Evolutionary conservation across 176 grass and related monocot genomes (phyloP).

Genomic region (Elaeis guineensis): DNA sequence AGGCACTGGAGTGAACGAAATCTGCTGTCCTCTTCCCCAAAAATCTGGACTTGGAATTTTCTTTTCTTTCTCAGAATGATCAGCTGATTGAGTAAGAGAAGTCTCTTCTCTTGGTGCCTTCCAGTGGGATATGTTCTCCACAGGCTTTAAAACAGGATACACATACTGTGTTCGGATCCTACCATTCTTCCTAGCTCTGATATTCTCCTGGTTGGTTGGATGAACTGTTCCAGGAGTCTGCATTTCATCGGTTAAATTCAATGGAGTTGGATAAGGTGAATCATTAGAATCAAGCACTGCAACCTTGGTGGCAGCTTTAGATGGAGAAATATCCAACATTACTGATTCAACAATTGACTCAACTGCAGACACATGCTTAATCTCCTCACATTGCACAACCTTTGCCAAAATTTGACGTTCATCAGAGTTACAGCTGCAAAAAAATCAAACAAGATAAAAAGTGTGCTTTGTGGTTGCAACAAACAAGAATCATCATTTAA

Average conservation of each 20-base stretch:
- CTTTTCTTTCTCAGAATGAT: constrained; percentile 4
- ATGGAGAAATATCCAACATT: constrained; percentile 17
- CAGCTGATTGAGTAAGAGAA: neutral
- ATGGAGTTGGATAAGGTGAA: constrained; percentile 70
- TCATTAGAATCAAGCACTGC: neutral
- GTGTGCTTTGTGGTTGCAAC: neutral
- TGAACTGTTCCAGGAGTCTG: constrained; percentile 66
- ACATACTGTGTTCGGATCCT: constrained; percentile 46
- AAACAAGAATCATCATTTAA: neutral
- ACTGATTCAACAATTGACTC: constrained; percentile 15
- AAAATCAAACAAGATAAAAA: neutral
- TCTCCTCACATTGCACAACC: constrained; percentile 22
- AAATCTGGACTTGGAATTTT: constrained; percentile 10
- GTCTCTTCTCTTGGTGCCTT: constrained; percentile 8
- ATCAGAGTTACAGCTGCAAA: constrained; percentile 22
- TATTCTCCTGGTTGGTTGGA: constrained; percentile 32
- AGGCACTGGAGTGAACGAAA: constrained; percentile 10
- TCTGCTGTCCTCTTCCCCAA: constrained; percentile 14
- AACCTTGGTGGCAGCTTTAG: constrained; percentile 1
- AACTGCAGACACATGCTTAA: neutral
- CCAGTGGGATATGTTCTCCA: constrained; percentile 29
- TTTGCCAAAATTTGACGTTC: neutral
- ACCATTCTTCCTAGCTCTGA: constrained; percentile 29
- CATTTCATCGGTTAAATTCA: constrained; percentile 53
- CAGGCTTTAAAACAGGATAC: constrained; percentile 47